Evolutionary conservation across 2,329 filamentous ascomycete genomes (phyloP).

Genomic region (Aspergillus pseudoterreus): DNA sequence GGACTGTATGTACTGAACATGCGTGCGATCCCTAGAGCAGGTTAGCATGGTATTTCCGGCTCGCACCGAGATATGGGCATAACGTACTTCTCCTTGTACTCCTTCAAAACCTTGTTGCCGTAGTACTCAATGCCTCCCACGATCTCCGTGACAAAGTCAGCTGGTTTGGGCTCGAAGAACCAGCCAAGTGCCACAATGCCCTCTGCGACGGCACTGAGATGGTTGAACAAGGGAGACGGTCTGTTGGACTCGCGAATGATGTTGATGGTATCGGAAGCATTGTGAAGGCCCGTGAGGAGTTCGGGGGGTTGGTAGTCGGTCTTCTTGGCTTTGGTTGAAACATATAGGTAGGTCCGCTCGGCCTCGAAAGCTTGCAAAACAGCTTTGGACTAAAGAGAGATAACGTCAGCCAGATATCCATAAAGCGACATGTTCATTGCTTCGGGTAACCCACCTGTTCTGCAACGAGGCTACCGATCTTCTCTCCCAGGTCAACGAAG

Average conservation of each 20-base stretch:
- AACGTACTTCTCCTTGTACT: conserved; percentile 76
- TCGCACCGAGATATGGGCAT: not conserved
- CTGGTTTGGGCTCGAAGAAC: conserved; percentile 81
- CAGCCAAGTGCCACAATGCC: conserved; percentile 86
- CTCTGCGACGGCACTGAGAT: conserved; percentile 83
- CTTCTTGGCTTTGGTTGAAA: conserved; percentile 89
- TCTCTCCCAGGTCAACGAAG: conserved; percentile 73
- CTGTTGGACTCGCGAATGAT: conserved; percentile 80
- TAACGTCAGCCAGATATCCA: conserved; percentile 9
- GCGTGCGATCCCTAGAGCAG: conserved; percentile 63
- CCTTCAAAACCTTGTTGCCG: conserved; percentile 88
- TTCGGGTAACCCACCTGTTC: conserved; percentile 62
- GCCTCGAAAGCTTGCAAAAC: conserved; percentile 70
- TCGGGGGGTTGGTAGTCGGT: conserved; percentile 71
- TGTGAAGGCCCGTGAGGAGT: conserved; percentile 81
- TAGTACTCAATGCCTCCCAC: conserved; percentile 86
- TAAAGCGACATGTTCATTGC: not conserved
- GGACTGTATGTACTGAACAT: conserved; percentile 86
- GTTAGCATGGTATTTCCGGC: conserved; percentile 14
- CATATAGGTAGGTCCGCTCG: conserved; percentile 81
- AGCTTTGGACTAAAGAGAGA: conserved; percentile 46
- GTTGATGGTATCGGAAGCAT: conserved; percentile 72
- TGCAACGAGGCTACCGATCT: conserved; percentile 71
- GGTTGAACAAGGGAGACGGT: conserved; percentile 69
- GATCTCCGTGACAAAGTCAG: conserved; percentile 79